Percentiles rank a stretch among this genome's conserved stretches.
Conservation (phyloP, 352 stramenopile species). For the Phytophthora tentaculata region DNA sequence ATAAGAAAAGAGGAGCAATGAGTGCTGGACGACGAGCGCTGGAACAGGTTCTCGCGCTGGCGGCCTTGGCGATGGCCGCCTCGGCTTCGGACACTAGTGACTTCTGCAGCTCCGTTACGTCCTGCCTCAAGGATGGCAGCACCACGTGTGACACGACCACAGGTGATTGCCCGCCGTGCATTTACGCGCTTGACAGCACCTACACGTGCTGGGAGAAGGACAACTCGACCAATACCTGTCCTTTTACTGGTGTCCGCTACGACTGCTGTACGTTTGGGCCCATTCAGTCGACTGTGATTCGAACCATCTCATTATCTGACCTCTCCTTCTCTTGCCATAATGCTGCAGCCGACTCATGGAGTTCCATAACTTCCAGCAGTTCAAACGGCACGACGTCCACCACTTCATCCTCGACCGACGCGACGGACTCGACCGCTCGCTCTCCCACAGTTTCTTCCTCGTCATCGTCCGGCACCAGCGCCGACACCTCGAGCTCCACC, state of each 20-base stretch:
- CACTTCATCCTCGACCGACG: slow-evolving; percentile 1
- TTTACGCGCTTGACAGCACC: slow-evolving; percentile 56
- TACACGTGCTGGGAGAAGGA: slow-evolving; percentile 76
- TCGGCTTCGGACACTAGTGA: slow-evolving; percentile 35
- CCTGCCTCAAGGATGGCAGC: slow-evolving; percentile 47
- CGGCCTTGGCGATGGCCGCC: slow-evolving; percentile 2
- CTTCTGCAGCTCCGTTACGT: slow-evolving; percentile 47
- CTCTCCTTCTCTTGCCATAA: neutral
- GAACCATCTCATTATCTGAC: slow-evolving; percentile 10
- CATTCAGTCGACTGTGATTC: neutral
- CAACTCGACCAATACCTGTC: slow-evolving; percentile 66
- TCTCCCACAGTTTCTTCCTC: slow-evolving; percentile 20
- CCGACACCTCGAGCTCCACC: slow-evolving; percentile 27
- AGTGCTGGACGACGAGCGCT: slow-evolving; percentile 16
- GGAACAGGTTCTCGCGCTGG: neutral
- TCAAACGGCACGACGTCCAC: neutral
- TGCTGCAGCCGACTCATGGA: slow-evolving; percentile 44
- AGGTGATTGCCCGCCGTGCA: slow-evolving; percentile 64
- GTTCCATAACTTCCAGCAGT: slow-evolving; percentile 14
- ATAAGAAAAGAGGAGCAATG: slow-evolving; percentile 41
- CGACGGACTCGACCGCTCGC: slow-evolving; percentile 4
- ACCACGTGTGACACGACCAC: slow-evolving; percentile 41
- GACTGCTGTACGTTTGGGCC: slow-evolving; percentile 67
- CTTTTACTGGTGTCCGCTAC: slow-evolving; percentile 68
- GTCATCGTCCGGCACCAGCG: slow-evolving; percentile 17